phyloP scores from a whole-genome alignment of 495 filamentous ascomycete species.

The Aspergillus indologenus region DNA sequence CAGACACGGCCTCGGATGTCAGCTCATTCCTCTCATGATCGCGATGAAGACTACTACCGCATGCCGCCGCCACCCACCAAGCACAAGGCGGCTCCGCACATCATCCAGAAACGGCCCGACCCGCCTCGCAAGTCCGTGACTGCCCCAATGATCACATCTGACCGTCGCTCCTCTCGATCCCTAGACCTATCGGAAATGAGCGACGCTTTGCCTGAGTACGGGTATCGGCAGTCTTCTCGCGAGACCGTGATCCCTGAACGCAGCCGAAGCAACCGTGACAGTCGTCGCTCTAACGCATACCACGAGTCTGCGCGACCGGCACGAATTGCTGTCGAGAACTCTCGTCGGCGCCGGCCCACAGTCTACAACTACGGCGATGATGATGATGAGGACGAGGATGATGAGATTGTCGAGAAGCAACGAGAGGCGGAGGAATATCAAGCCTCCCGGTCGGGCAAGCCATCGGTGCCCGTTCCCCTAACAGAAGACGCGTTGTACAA shows the following conservation, averaged over 20 bases:
- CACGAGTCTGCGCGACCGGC: slow-evolving; percentile 29
- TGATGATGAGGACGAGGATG: slow-evolving; percentile 24
- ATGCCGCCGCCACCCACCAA: slow-evolving; percentile 46
- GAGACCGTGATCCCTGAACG: slow-evolving; percentile 34
- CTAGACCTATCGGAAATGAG: slow-evolving; percentile 36
- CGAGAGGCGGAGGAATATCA: slow-evolving; percentile 41
- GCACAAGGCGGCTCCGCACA: slow-evolving; percentile 28
- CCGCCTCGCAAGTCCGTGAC: slow-evolving; percentile 29
- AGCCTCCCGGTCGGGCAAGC: slow-evolving; percentile 29
- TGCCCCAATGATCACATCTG: slow-evolving; percentile 24
- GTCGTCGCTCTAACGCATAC: slow-evolving; percentile 29
- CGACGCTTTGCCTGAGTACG: slow-evolving; percentile 32
- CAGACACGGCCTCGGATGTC: slow-evolving; percentile 24
- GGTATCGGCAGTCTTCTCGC: slow-evolving; percentile 28
- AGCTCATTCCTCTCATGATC: slow-evolving; percentile 25
- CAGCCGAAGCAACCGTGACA: slow-evolving; percentile 31
- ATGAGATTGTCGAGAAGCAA: slow-evolving; percentile 33
- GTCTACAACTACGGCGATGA: slow-evolving; percentile 31
- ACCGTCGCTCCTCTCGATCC: slow-evolving; percentile 33
- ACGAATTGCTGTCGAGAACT: slow-evolving; percentile 34
- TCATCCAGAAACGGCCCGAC: slow-evolving; percentile 39
- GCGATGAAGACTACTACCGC: slow-evolving; percentile 43
- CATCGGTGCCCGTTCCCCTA: slow-evolving; percentile 25
- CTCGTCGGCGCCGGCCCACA: slow-evolving; percentile 31
- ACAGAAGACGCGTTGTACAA: slow-evolving; percentile 36